Conservation (phyloP, 2,329 filamentous ascomycete genomes). For the Cylindrodendrum hubeiense region DNA sequence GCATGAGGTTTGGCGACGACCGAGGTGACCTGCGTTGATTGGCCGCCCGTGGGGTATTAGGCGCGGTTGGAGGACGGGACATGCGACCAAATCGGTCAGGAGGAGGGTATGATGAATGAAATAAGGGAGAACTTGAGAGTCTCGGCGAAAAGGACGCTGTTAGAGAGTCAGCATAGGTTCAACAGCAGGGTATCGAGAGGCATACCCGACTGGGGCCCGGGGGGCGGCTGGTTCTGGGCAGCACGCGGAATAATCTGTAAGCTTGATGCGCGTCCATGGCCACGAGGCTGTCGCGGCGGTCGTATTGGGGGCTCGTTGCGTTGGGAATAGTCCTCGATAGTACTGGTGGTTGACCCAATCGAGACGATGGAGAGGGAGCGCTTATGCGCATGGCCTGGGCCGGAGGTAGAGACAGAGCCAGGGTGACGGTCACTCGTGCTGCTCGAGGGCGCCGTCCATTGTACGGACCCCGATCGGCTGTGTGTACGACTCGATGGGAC, state of each 20-base stretch:
- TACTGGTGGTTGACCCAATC: conserved; percentile 69
- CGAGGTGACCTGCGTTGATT: conserved; percentile 55
- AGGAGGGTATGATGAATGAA: conserved; percentile 68
- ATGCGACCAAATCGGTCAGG: conserved; percentile 60
- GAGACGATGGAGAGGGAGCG: conserved; percentile 87
- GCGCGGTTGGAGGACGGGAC: conserved; percentile 57
- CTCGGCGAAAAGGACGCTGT: conserved; percentile 57
- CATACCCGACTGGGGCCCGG: conserved; percentile 56
- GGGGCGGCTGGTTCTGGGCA: conserved; percentile 58
- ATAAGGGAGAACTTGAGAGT: conserved; percentile 63
- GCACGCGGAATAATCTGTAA: conserved; percentile 72
- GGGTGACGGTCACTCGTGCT: conserved; percentile 43
- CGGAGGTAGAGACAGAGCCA: no score
- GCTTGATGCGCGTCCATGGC: conserved; percentile 84
- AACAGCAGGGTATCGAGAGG: neutral
- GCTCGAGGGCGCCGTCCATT: conserved; percentile 57
- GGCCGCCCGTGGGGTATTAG: conserved; percentile 57
- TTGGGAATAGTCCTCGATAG: conserved; percentile 60
- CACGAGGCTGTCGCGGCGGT: conserved; percentile 66
- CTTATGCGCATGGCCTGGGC: conserved; percentile 72
- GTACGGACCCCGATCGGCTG: conserved; percentile 60
- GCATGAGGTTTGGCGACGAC: conserved; percentile 58
- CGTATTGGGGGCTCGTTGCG: conserved; percentile 56
- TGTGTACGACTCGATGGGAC: conserved; percentile 60
- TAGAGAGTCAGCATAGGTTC: conserved; percentile 28